A percentile compares a stretch with the other conserved stretches of the same genome.
These are phyloP conservation scores for Solanum hybrid DNA, from an alignment of 305 asterid species.

Conservation along the genomic window DNA sequence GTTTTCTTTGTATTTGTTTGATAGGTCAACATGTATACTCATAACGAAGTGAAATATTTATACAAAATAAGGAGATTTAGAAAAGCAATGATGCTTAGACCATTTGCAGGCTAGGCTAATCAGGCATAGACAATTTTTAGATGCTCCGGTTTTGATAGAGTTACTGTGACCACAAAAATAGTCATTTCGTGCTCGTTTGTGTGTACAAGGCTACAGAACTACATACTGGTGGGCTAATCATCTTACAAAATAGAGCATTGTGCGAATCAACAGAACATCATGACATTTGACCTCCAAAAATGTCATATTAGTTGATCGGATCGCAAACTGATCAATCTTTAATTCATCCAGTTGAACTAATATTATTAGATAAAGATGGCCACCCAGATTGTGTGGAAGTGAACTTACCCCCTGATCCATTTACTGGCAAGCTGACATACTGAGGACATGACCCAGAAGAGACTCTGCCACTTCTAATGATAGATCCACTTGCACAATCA, in stretches of 20 bases:
- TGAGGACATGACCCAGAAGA: constrained; percentile 52
- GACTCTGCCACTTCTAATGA: constrained; percentile 17
- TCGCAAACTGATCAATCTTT: background rate
- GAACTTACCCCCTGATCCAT: constrained; percentile 41
- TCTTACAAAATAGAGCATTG: background rate
- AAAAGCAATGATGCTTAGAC: background rate
- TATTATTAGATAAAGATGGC: background rate
- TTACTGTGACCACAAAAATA: background rate
- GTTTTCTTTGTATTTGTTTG: background rate
- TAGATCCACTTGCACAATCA: constrained; percentile 46
- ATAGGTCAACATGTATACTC: background rate
- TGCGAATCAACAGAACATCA: background rate
- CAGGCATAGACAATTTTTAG: background rate
- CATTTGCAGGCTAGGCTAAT: background rate
- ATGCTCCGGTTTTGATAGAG: background rate
- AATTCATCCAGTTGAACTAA: constrained; percentile 20
- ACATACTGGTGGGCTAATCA: background rate
- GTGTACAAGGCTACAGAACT: background rate
- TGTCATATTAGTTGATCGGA: background rate
- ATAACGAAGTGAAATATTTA: background rate
- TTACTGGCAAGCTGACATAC: constrained; percentile 67
- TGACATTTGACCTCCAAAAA: background rate
- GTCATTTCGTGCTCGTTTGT: background rate
- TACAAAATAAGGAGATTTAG: background rate
- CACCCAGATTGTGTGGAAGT: background rate